phyloP scores from a whole-genome alignment of 2,329 filamentous ascomycete genomes.

The Alternaria ethzedia region DNA sequence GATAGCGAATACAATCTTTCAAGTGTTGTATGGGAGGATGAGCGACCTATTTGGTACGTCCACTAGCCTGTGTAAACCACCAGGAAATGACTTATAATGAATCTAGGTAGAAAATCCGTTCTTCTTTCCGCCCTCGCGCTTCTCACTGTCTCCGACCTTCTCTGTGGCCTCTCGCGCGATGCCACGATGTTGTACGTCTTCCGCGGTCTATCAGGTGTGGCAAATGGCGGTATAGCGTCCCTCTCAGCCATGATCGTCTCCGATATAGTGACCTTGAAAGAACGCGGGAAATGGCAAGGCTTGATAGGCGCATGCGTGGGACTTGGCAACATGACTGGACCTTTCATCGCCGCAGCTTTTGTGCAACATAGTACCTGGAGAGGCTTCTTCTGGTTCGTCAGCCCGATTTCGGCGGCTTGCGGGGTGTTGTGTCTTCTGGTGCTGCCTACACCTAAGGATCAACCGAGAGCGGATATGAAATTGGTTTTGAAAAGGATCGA shows the following conservation, averaged over 20 bases:
- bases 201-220: slow-evolving; percentile 64
- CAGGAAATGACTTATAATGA: not conserved
- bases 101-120: slow-evolving; percentile 39
- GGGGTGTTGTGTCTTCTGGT: slow-evolving; percentile 19
- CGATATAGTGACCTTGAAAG: slow-evolving; percentile 45
- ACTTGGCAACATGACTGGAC: slow-evolving; percentile 31
- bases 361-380: slow-evolving; percentile 27
- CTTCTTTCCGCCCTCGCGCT: slow-evolving; percentile 61
- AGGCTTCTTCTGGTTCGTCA: slow-evolving; percentile 29
- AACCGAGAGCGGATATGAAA: slow-evolving; percentile 53
- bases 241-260: slow-evolving; percentile 48
- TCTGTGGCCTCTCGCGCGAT: slow-evolving; percentile 64
- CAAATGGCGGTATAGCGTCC: slow-evolving; percentile 64
- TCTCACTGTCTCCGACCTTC: slow-evolving; percentile 63
- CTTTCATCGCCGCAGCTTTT: slow-evolving; percentile 34
- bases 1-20: slow-evolving; percentile 67
- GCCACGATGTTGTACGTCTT: slow-evolving; percentile 67
- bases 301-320: slow-evolving; percentile 35
- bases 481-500: slow-evolving; percentile 63
- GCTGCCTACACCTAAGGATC: slow-evolving; percentile 53
- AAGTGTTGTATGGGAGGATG: slow-evolving; percentile 67
- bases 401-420: slow-evolving; percentile 21
- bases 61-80: not conserved
- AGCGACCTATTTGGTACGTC: slow-evolving; percentile 63
- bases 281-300: slow-evolving; percentile 49